Evolutionary conservation across 108 stramenopile species (phyloP).

Genomic region (Hondaea fermentalgiana): DNA sequence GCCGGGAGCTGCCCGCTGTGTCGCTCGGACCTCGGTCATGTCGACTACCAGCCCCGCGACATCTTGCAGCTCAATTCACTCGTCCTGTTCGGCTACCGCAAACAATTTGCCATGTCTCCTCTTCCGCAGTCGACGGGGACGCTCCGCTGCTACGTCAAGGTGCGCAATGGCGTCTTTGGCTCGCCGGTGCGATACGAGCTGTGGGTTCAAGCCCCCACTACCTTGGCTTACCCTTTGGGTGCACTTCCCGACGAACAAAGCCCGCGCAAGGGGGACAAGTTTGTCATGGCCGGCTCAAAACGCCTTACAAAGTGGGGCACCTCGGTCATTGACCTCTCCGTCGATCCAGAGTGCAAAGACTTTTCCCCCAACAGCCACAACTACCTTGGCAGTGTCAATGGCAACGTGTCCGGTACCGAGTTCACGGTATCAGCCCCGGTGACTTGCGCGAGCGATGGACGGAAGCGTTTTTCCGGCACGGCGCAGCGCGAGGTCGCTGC

Average conservation of each 20-base stretch:
- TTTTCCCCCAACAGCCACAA: neutral
- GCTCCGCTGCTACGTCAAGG: neutral
- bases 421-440: neutral
- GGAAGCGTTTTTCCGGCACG: neutral
- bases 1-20: slow-evolving; percentile 7
- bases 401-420: neutral
- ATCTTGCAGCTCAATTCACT: neutral
- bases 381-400: neutral
- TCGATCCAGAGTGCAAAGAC: neutral
- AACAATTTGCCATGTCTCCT: neutral
- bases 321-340: neutral
- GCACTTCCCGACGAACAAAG: neutral
- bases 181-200: slow-evolving; percentile 1
- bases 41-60: neutral
- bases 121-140: neutral
- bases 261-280: neutral
- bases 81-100: neutral
- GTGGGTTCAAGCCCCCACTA: neutral
- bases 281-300: neutral
- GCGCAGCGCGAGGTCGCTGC: neutral
- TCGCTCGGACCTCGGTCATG: neutral
- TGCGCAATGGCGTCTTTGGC: neutral
- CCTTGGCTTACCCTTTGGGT: neutral
- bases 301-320: neutral
- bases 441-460: neutral